These are phyloP conservation scores for Achaetomium macrosporum DNA, from an alignment of 2,329 filamentous ascomycete genomes.

Conservation along the genomic window DNA sequence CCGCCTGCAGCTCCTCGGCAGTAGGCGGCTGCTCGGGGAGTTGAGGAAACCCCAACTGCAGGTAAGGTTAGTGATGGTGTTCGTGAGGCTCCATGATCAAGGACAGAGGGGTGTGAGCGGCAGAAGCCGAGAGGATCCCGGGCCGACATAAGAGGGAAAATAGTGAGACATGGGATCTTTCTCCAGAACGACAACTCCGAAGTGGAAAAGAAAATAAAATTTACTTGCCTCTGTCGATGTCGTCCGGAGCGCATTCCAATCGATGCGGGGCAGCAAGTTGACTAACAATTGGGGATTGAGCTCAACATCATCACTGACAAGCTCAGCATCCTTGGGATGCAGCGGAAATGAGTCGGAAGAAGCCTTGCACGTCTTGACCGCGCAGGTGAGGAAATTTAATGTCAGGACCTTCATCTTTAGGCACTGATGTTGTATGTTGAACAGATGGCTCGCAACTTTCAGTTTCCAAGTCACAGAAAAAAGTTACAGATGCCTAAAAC, in stretches of 20 bases:
- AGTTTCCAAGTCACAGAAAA: constrained; percentile 9
- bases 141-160: not conserved
- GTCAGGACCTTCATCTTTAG: constrained; percentile 83
- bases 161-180: not conserved
- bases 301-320: constrained; percentile 77
- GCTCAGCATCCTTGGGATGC: constrained; percentile 85
- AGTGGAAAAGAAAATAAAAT: not conserved
- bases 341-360: constrained; percentile 76
- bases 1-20: constrained; percentile 53
- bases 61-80: not conserved
- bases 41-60: constrained; percentile 70
- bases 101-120: not conserved
- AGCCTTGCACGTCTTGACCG: constrained; percentile 88
- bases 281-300: constrained; percentile 73
- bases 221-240: constrained; percentile 70
- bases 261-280: constrained; percentile 80
- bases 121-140: not conserved
- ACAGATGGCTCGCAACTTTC: not conserved
- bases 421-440: constrained; percentile 4
- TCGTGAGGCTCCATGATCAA: not conserved
- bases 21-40: constrained; percentile 62
- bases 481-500: constrained; percentile 16
- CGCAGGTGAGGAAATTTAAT: constrained; percentile 94
- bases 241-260: constrained; percentile 75
- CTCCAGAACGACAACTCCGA: not conserved